Evolutionary conservation across 2,329 filamentous ascomycete genomes (phyloP), one percentile per base, ranked within the genome.

Genomic region (Neurospora sp.): DNA sequence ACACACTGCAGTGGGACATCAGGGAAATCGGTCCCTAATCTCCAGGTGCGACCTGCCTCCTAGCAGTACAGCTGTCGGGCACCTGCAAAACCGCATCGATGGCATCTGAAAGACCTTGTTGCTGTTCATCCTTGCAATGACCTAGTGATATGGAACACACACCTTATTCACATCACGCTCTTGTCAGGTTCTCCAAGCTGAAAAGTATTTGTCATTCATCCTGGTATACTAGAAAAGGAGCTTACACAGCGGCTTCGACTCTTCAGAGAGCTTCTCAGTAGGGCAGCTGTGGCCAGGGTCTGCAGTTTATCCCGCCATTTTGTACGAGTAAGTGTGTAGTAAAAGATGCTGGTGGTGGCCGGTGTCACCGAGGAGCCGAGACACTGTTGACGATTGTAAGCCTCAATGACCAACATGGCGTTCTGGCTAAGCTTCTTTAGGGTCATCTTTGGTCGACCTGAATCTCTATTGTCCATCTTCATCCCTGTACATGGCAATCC

Each of bases 381-480:
- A 36, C 52, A 62, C 23, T 36, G 23, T 62, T 62, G 52, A 62
- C 13, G 15, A 36, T 62, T 33, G 52, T n/a, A 36, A 62, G 28
- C 23, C 28, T 62, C 28, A 62, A 15, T 62, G 10, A 17, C 52
- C 28, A 62, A 17, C 52, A 62, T 62, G 7, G 23, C 28, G 7
- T 5, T 36, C 13, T 33, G 28, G 7, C 23, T 62, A 62, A 13
- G 28, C 28, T 62, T 62, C 52, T 62, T 33, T 62, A n/a, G 52
- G 52, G 52, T 62, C 70, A 66, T 70, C 68, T 66, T 52, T 69
- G 3, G 74, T 72, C 52, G 75, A 73, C 42, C 75, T 77, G 75
- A 81, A 81, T n/a, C 77, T 73, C 80, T 79, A 81, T 68, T 79
- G 73, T 3, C 80, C 80, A 40, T 78, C 75, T 28, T 78, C 74